These are phyloP conservation scores for Hericium rajendrae DNA, from an alignment of 768 basidiomycete species.

Conservation along the genomic window DNA sequence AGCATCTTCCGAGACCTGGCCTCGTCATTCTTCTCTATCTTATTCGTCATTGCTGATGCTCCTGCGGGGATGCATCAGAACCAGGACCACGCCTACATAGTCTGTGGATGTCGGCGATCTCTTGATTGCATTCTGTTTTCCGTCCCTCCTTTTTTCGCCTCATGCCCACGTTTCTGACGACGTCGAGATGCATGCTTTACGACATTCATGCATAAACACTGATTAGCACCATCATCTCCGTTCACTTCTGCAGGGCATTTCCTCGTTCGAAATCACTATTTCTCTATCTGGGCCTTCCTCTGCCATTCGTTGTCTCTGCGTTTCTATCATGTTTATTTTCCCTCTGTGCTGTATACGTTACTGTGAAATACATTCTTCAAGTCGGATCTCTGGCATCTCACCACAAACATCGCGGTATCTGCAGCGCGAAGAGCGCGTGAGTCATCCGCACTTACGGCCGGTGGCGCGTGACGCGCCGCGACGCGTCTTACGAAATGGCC, in stretches of 20 bases:
- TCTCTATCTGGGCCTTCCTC: no score
- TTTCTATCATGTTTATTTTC: neutral
- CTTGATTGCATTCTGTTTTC: neutral
- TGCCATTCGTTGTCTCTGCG: neutral
- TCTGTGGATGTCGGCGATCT: constrained; percentile 7
- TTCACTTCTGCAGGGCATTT: neutral
- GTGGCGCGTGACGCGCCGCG: neutral
- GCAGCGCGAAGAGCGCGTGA: no score
- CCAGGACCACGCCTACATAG: neutral
- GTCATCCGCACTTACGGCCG: neutral
- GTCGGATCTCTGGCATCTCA: neutral
- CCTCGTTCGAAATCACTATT: neutral
- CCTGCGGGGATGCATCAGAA: neutral
- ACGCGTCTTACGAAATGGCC: constrained; percentile 2
- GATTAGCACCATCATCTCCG: neutral
- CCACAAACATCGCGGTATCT: no score
- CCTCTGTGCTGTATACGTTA: neutral
- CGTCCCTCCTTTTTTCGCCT: neutral
- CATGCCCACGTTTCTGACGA: neutral
- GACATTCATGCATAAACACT: neutral
- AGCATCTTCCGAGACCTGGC: neutral
- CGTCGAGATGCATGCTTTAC: neutral
- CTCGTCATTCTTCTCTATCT: neutral
- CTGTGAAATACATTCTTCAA: neutral
- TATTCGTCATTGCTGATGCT: neutral